A percentile compares a stretch with the other conserved stretches of the same genome.
Conservation (phyloP, 2,329 filamentous ascomycete species). For the Blastomyces gilchristii region DNA sequence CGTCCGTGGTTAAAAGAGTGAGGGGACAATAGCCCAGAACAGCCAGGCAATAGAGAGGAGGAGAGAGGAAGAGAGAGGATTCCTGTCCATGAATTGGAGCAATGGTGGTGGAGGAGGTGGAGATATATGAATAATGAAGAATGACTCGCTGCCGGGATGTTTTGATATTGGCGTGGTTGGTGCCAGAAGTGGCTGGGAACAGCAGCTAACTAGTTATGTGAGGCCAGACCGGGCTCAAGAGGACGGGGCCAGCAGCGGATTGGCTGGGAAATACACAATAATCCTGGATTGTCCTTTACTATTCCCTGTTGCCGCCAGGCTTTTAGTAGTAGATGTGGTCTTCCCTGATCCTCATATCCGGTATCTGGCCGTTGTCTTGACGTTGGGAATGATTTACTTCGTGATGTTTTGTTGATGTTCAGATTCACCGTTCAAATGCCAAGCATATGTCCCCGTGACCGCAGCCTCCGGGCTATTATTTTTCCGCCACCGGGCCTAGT, state of each 20-base stretch:
- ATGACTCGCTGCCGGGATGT: background rate
- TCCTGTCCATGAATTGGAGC: background rate
- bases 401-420: background rate
- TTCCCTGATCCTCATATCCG: background rate
- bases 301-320: background rate
- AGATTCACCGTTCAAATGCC: background rate
- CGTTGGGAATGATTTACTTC: background rate
- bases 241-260: background rate
- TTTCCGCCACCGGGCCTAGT: background rate
- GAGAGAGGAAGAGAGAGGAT: background rate
- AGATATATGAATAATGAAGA: background rate
- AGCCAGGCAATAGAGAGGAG: background rate
- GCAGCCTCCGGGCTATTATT: background rate
- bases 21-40: background rate
- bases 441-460: background rate
- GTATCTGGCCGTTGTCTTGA: background rate
- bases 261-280: background rate
- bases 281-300: too few species aligned
- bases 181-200: constrained; percentile 4
- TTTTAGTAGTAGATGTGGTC: background rate
- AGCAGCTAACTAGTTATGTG: too few species aligned
- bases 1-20: background rate
- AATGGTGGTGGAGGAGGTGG: background rate
- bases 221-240: too few species aligned
- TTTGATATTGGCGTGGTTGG: background rate